Evolutionary conservation across 2,329 filamentous ascomycete genomes (phyloP).

Genomic region (Stemphylium lycopersici): DNA sequence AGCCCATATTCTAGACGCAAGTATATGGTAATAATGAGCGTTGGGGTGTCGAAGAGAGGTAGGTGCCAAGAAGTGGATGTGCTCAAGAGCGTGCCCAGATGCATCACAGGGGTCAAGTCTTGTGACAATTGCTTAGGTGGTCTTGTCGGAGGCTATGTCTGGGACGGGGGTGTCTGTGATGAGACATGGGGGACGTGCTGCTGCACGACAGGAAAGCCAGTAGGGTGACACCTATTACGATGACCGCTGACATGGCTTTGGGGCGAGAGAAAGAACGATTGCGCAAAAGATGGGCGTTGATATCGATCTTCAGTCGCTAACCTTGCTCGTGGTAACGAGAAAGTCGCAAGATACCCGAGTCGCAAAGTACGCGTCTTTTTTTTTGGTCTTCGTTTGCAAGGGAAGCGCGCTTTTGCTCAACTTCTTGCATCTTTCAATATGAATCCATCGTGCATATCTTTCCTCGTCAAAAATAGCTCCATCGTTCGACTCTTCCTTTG

Average conservation of each 20-base stretch:
- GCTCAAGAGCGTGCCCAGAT: conserved; percentile 15
- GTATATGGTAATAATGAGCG: neutral
- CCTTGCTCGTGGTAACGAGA: too few species aligned
- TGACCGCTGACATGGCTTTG: neutral
- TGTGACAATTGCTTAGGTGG: conserved; percentile 32
- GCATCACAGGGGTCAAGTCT: conserved; percentile 24
- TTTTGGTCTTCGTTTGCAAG: too few species aligned
- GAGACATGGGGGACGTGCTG: neutral
- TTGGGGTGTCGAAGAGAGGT: conserved; percentile 2
- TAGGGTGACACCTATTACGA: neutral
- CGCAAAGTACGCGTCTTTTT: too few species aligned
- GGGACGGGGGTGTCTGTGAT: neutral
- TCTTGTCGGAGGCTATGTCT: conserved; percentile 5
- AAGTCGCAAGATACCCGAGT: too few species aligned
- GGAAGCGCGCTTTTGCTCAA: too few species aligned
- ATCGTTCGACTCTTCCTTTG: too few species aligned
- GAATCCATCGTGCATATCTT: too few species aligned
- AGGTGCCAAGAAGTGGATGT: conserved; percentile 14
- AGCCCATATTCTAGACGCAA: neutral
- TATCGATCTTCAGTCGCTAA: too few species aligned
- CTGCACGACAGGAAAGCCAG: neutral
- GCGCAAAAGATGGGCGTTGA: neutral
- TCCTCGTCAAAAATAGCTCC: too few species aligned
- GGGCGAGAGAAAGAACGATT: neutral
- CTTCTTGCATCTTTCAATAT: too few species aligned